Evolutionary conservation across 2,329 filamentous ascomycete species (phyloP).

Genomic region (Cladobotryum mycophilum): DNA sequence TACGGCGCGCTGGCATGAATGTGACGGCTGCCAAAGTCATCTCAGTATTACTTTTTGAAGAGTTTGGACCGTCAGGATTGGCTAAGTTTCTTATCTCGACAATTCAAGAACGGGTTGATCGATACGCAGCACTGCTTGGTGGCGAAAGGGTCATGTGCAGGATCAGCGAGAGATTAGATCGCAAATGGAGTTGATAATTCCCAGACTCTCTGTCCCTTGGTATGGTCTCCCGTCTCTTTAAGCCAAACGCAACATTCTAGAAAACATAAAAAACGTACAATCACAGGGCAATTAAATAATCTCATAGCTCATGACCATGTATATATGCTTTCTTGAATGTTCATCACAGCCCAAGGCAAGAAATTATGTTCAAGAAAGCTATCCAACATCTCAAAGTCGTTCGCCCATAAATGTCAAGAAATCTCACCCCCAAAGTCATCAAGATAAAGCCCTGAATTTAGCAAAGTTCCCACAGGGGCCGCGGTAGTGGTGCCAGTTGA

Average conservation of each 20-base stretch:
- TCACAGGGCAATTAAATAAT: background rate
- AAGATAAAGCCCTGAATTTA: background rate
- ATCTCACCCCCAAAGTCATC: too few relatives aligned
- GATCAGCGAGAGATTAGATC: conserved; percentile 3
- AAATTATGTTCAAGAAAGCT: too few relatives aligned
- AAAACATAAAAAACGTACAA: too few relatives aligned
- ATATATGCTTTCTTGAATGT: too few relatives aligned
- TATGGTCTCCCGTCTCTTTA: too few relatives aligned
- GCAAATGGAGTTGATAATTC: background rate
- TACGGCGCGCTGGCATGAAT: conserved; percentile 32
- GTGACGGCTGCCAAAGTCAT: conserved; percentile 31
- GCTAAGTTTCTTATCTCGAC: conserved; percentile 26
- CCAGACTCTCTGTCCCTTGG: background rate
- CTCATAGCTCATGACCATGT: background rate
- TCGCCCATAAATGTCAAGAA: too few relatives aligned
- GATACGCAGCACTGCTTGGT: conserved; percentile 23
- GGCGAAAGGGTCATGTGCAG: conserved; percentile 17
- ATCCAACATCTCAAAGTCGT: too few relatives aligned
- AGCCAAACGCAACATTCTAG: too few relatives aligned
- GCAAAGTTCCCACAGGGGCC: conserved; percentile 57
- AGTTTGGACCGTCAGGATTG: conserved; percentile 24
- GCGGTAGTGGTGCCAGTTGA: conserved; percentile 41
- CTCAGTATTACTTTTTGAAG: conserved; percentile 19
- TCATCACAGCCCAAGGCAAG: too few relatives aligned
- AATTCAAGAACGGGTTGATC: conserved; percentile 16